Base-by-base conservation (phyloP, 1,284 basidiomycete species). In the Sphaerobolus stellatus region DNA sequence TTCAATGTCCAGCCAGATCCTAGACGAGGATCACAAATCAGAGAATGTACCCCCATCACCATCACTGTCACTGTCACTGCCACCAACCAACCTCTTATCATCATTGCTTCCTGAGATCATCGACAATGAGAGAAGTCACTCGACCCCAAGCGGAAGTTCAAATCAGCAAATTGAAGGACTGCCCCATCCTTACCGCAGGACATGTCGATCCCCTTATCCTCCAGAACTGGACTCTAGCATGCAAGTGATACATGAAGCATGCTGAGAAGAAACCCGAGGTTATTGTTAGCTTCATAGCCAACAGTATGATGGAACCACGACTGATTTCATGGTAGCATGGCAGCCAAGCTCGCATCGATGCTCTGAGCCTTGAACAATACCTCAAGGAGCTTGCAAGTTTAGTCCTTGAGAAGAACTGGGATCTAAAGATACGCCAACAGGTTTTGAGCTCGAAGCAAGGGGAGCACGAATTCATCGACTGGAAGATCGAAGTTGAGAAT, bases 341-440 rank as follows among this genome's bases (percentile, higher is more conserved):
- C 22, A 20, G 41, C 41, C 41, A 44, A 24, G 22, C 41, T 11
- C 33, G 51, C 6, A 58, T 68, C 29, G 63, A 63, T 27, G 47
- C 20, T 0, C 27, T 66, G 0, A 57, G 59, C 6, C 24, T 43
- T 13, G n/a, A 49, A 11, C 48, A 62, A 11, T 14, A 31, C 8
- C 56, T 62, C 2, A 18, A 43, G 8, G n/a, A 13, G 4, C 33
- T 58, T 5, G 11, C 33, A 11, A 11, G 18, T 18, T 11, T 11
- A 11, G 11, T 11, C 33, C 33, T 34, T 11, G 18, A 18, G 33
- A 11, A 34, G 33, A 11, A 11, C 11, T 18, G 18, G 33, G 33
- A 11, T 34, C 33, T 11, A 11, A 11, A 18, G 11, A 34, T 34
- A 11, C 33, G 18, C 33, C n/a, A 18, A 11, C n/a, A 34, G 11